These are phyloP conservation scores for Tylopilus plumbeoviolaceoides DNA, from an alignment of 768 basidiomycete species.

Conservation along the genomic window DNA sequence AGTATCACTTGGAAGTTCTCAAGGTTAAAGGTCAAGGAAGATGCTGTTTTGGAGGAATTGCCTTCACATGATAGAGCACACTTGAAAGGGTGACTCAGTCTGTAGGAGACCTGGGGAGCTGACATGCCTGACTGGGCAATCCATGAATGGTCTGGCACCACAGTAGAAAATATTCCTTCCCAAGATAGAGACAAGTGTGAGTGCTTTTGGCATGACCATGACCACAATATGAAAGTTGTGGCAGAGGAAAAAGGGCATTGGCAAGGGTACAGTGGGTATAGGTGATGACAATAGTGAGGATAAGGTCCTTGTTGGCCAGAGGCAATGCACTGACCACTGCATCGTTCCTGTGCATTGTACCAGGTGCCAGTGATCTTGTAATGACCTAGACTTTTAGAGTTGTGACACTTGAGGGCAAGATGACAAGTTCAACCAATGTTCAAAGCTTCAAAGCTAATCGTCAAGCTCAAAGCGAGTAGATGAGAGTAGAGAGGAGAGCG, in stretches of 20 bases:
- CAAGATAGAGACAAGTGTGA: too few species aligned
- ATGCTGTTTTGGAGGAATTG: constrained; percentile 19
- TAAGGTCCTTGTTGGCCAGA: too few species aligned
- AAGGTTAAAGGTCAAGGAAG: constrained; percentile 19
- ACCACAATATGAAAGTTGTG: not conserved
- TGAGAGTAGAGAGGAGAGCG: too few species aligned
- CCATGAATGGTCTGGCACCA: constrained; percentile 5
- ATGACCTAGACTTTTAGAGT: too few species aligned
- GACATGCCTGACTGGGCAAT: constrained; percentile 11
- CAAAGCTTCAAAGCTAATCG: too few species aligned
- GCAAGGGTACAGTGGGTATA: not conserved
- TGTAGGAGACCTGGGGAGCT: constrained; percentile 29
- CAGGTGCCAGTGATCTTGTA: too few species aligned
- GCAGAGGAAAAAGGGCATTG: not conserved
- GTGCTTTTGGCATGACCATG: too few species aligned
- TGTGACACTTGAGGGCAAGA: too few species aligned
- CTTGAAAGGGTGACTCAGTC: constrained; percentile 27
- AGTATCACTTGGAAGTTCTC: constrained; percentile 37
- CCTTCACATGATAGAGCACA: constrained; percentile 16
- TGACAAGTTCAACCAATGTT: too few species aligned
- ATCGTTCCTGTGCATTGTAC: not conserved
- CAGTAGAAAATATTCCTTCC: too few species aligned
- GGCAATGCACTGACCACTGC: too few species aligned
- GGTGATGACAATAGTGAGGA: not conserved
- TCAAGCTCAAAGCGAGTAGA: too few species aligned